phyloP scores from a whole-genome alignment of 441 rosid genomes.

The Brassica balearica region DNA sequence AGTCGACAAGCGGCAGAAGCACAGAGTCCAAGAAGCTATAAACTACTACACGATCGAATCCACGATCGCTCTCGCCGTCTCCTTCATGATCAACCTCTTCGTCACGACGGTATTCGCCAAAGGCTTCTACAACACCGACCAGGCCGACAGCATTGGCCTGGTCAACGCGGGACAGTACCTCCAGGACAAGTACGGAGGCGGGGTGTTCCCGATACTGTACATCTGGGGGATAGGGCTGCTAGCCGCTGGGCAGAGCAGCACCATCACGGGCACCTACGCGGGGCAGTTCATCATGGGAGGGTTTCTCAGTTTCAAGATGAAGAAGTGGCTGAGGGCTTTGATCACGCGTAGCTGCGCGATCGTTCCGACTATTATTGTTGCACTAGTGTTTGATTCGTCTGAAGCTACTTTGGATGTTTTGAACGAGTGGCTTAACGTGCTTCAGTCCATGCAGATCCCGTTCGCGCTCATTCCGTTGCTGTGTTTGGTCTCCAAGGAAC shows the following conservation, averaged over 20 bases:
- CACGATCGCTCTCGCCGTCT: constrained; percentile 64
- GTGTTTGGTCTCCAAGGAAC: constrained; percentile 79
- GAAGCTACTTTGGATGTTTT: constrained; percentile 72
- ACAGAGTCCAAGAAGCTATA: constrained; percentile 81
- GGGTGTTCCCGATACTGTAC: constrained; percentile 77
- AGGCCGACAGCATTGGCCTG: constrained; percentile 74
- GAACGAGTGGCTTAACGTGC: constrained; percentile 92
- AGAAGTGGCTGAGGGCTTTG: constrained; percentile 91
- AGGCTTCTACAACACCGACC: constrained; percentile 82
- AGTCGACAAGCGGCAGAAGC: constrained; percentile 61
- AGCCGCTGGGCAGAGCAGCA: constrained; percentile 97
- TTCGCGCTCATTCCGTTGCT: constrained; percentile 88
- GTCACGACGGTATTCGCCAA: constrained; percentile 90
- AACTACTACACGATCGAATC: constrained; percentile 89
- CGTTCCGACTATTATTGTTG: constrained; percentile 79
- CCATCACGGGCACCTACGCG: constrained; percentile 90
- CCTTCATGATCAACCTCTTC: constrained; percentile 85
- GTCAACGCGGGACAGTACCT: constrained; percentile 85
- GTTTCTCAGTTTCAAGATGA: constrained; percentile 75
- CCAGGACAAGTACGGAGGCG: constrained; percentile 83
- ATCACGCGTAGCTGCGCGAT: constrained; percentile 91
- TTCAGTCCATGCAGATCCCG: constrained; percentile 88
- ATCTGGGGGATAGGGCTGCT: constrained; percentile 89
- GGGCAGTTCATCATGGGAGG: constrained; percentile 99
- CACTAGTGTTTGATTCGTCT: constrained; percentile 70